Conservation (phyloP, 2,329 filamentous ascomycete species). For the Diaporthe batatas region DNA sequence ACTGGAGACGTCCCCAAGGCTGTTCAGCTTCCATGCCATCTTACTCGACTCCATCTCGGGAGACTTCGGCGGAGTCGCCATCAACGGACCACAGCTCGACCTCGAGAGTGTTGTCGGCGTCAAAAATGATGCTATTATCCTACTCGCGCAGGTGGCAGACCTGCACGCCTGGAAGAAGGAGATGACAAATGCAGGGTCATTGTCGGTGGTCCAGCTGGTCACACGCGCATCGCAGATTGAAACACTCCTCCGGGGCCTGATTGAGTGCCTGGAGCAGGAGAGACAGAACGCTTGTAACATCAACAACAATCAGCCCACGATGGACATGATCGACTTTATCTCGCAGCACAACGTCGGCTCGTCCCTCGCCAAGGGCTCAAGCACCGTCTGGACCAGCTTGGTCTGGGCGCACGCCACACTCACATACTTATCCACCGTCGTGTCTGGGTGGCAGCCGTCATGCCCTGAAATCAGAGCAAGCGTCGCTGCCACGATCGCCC, state of each 20-base stretch:
- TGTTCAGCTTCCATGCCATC: slow-evolving; percentile 52
- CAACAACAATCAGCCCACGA: slow-evolving; percentile 45
- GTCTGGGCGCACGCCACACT: slow-evolving; percentile 64
- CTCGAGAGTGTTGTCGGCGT: slow-evolving; percentile 68
- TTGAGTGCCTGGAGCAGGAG: slow-evolving; percentile 50
- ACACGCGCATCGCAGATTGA: slow-evolving; percentile 51
- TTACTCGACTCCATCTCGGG: slow-evolving; percentile 49
- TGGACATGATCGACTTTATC: slow-evolving; percentile 35
- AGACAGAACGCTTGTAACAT: slow-evolving; percentile 44
- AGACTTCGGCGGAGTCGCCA: slow-evolving; percentile 47
- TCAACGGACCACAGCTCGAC: slow-evolving; percentile 52
- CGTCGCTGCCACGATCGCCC: slow-evolving; percentile 43
- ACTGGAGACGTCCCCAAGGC: slow-evolving; percentile 50
- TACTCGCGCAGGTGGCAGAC: slow-evolving; percentile 66
- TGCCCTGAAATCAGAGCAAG: slow-evolving; percentile 55
- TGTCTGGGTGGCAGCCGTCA: slow-evolving; percentile 65
- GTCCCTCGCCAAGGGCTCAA: slow-evolving; percentile 9
- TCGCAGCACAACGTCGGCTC: slow-evolving; percentile 10
- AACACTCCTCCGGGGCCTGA: slow-evolving; percentile 51
- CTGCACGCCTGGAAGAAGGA: slow-evolving; percentile 69
- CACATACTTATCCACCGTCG: slow-evolving; percentile 62
- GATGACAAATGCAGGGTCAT: slow-evolving; percentile 56
- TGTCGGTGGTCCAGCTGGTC: slow-evolving; percentile 62
- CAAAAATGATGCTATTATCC: slow-evolving; percentile 68
- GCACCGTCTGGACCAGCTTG: background rate